phyloP scores from a whole-genome alignment of 805 yeast genomes.

The Candida stauntonica region DNA sequence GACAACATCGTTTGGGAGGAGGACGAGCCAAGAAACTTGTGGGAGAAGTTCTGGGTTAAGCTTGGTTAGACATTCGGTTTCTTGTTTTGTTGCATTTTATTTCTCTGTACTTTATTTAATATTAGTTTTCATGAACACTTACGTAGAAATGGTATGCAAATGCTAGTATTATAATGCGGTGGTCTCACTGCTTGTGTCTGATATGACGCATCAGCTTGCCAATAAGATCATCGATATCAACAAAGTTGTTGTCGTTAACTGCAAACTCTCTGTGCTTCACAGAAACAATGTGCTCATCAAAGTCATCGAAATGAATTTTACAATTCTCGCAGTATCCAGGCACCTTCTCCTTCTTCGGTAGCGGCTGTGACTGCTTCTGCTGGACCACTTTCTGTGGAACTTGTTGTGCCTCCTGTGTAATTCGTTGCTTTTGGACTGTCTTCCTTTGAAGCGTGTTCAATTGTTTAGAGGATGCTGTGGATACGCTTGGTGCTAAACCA shows the following conservation, averaged over 20 bases:
- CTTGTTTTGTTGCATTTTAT: not conserved
- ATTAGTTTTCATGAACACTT: no score
- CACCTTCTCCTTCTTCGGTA: conserved; percentile 24
- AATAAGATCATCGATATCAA: conserved; percentile 71
- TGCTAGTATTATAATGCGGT: no score
- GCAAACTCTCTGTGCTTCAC: conserved; percentile 80
- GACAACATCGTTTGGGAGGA: conserved; percentile 60
- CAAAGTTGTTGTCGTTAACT: conserved; percentile 61
- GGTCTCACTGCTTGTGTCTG: conserved; percentile 19
- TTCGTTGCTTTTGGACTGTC: conserved; percentile 22
- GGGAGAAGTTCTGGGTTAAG: conserved; percentile 53
- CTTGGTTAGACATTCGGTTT: conserved; percentile 24
- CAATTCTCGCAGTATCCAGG: conserved; percentile 95
- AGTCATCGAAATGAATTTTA: conserved; percentile 72
- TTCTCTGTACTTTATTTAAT: not conserved
- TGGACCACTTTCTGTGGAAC: not conserved
- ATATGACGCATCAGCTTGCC: conserved; percentile 29
- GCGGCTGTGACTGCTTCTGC: no score
- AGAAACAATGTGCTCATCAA: conserved; percentile 68
- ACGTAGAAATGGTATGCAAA: no score
- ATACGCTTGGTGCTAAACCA: conserved; percentile 57
- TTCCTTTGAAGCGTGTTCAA: conserved; percentile 45
- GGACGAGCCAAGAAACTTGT: conserved; percentile 42
- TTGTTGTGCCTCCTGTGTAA: no score
- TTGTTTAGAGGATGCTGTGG: conserved; percentile 52